phyloP scores from a whole-genome alignment of 352 stramenopile genomes.

The Globisporangium abappressorium region DNA sequence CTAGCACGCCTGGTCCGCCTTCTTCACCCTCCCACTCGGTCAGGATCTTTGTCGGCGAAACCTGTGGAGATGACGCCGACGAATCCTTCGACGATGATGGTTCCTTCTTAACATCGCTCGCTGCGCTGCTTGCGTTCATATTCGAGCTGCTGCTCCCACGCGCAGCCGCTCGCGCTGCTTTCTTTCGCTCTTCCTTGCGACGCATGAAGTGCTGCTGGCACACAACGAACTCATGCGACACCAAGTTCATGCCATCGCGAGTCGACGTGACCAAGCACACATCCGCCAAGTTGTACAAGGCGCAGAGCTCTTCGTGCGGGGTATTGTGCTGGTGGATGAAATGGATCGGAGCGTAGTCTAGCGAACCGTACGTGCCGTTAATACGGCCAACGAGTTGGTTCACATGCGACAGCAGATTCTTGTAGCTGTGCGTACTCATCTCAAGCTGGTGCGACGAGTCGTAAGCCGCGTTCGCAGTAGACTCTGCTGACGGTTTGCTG shows the following conservation, averaged over 20 bases:
- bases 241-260: slow-evolving; percentile 89
- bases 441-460: slow-evolving; percentile 63
- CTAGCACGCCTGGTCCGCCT: slow-evolving; percentile 77
- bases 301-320: slow-evolving; percentile 83
- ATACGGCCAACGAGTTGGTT: slow-evolving; percentile 89
- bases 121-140: background rate
- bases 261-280: slow-evolving; percentile 88
- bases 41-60: slow-evolving; percentile 51
- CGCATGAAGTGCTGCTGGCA: slow-evolving; percentile 86
- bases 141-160: slow-evolving; percentile 3
- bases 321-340: slow-evolving; percentile 86
- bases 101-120: slow-evolving; percentile 1
- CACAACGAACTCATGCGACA: slow-evolving; percentile 88
- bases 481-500: slow-evolving; percentile 5
- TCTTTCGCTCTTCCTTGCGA: slow-evolving; percentile 65
- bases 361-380: slow-evolving; percentile 83
- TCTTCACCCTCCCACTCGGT: slow-evolving; percentile 79
- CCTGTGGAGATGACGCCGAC: slow-evolving; percentile 21
- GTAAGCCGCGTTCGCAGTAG: slow-evolving; percentile 18
- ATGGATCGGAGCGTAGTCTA: slow-evolving; percentile 90
- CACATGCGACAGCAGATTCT: slow-evolving; percentile 70
- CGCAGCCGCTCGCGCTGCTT: slow-evolving; percentile 34
- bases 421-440: slow-evolving; percentile 75
- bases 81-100: slow-evolving; percentile 16
- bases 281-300: slow-evolving; percentile 87